Base-by-base conservation (phyloP, 2,329 filamentous ascomycete genomes). In the Camptophora hylomeconis region DNA sequence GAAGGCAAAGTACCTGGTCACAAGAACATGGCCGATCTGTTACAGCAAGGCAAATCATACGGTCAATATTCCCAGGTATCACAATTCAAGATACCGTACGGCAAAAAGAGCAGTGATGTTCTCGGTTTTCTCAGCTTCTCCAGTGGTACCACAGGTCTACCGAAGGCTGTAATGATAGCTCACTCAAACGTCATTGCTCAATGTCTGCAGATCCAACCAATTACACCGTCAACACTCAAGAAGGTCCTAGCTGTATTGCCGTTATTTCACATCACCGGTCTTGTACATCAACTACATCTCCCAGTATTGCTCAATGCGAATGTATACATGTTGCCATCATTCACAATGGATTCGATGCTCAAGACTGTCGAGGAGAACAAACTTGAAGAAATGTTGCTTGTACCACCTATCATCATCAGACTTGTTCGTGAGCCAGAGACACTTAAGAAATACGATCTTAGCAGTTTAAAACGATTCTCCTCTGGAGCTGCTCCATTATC, bases 221-320 rank as follows among this genome's bases (percentile, higher is more conserved):
- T 73, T 27, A 67, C 66, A 0, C 60, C 65, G 0, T 32, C 48
- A 2, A 60, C 64, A 13, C 54, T 65, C 28, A 61, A 56, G 8
- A 61, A 58, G 17, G 54, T 69, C n/a, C 53, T 74, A 2, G 69
- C 66, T 4, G 67, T 72, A 2, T 52, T 76, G 9, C 71, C 71
- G 0, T 56, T 70, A 17, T 75, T 73, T 49, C 70, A 75, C 50
- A 75, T 74, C 41, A 73, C 70, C 1, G 72, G 72, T 2, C 59
- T 77, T 2, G 65, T 75, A 3, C 70, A 75, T 41, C 58, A 67
- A 20, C 60, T 79, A 35, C 71, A 78, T 44, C 56, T 78, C 0
- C 73, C 75, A 0, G 50, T 77, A 16, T 48, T 72, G 6, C 53
- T 75, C 22, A 77, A 79, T 44, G 69, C 69, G n/a, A 64, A 75